Conservation (phyloP, 2,329 filamentous ascomycete genomes). For the Exophiala phaeomuriformis region DNA sequence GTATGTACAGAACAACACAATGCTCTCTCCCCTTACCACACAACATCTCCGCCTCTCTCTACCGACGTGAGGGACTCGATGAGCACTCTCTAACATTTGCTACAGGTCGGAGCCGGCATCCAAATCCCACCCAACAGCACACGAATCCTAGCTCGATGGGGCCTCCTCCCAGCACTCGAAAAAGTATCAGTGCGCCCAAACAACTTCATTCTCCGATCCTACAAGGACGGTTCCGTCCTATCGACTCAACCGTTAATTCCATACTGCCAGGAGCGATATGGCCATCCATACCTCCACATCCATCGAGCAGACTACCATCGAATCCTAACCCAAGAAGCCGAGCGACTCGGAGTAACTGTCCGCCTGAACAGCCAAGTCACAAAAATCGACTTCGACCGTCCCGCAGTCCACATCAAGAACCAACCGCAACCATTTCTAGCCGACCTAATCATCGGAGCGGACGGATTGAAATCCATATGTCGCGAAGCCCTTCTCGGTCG, state of each 20-base stretch:
- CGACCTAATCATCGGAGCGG: constrained; percentile 45
- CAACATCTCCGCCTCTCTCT: too few species aligned
- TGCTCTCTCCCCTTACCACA: too few species aligned
- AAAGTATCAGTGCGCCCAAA: constrained; percentile 29
- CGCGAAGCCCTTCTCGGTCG: constrained; percentile 41
- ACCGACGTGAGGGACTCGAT: too few species aligned
- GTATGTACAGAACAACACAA: too few species aligned
- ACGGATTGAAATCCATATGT: constrained; percentile 42
- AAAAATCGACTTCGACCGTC: constrained; percentile 27
- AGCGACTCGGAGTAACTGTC: constrained; percentile 36
- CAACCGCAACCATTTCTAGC: constrained; percentile 31
- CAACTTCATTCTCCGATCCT: constrained; percentile 30
- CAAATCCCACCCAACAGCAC: constrained; percentile 33
- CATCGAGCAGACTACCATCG: constrained; percentile 46
- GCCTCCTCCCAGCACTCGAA: constrained; percentile 28
- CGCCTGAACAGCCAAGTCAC: constrained; percentile 27
- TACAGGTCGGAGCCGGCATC: constrained; percentile 32
- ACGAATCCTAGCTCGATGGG: constrained; percentile 29
- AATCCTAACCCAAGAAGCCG: constrained; percentile 38
- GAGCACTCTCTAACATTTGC: neutral
- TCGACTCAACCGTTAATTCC: constrained; percentile 33
- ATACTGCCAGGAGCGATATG: constrained; percentile 28
- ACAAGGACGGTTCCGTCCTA: constrained; percentile 31
- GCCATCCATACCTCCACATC: constrained; percentile 42
- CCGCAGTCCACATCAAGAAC: constrained; percentile 31